Evolutionary conservation across 2,329 filamentous ascomycete genomes (phyloP).

Genomic region (Westerdykella ornata): DNA sequence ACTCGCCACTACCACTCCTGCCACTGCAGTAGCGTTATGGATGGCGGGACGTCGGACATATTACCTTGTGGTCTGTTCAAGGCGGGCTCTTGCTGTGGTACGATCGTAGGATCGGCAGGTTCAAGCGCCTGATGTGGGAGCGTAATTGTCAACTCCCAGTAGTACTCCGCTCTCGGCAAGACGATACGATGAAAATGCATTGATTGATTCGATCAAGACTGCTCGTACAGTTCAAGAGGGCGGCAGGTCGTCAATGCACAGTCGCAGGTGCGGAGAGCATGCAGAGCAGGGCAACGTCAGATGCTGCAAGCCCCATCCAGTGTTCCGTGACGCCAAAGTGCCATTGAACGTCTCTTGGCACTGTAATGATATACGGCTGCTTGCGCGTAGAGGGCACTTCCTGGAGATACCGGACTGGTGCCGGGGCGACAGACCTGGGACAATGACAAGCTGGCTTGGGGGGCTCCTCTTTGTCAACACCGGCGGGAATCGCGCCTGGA

Average conservation of each 20-base stretch:
- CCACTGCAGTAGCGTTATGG: conserved; percentile 31
- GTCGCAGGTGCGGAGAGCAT: conserved; percentile 22
- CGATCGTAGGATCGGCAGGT: conserved; percentile 30
- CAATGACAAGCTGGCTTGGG: conserved; percentile 19
- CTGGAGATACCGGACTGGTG: not conserved
- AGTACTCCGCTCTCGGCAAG: conserved; percentile 19
- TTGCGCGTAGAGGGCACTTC: too few species aligned
- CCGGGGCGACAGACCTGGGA: conserved; percentile 23
- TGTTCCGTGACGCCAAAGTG: conserved; percentile 20
- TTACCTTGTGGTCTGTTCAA: conserved; percentile 28
- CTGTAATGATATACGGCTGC: conserved; percentile 15
- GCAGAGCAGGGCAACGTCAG: conserved; percentile 28
- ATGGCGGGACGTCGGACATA: conserved; percentile 29
- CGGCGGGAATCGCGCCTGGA: conserved; percentile 33
- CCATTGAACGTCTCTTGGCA: conserved; percentile 22
- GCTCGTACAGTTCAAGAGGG: conserved; percentile 23
- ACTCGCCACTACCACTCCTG: conserved; percentile 34
- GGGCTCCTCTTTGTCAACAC: conserved; percentile 15
- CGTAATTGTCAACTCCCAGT: conserved; percentile 28
- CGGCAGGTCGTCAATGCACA: conserved; percentile 30
- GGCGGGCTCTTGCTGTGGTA: conserved; percentile 22
- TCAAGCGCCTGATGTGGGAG: conserved; percentile 26
- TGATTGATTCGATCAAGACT: conserved; percentile 14
- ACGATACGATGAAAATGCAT: conserved; percentile 15
- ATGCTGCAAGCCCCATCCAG: conserved; percentile 26